phyloP scores from a whole-genome alignment of 2,329 filamentous ascomycete genomes.

The Diaporthe ilicicola region DNA sequence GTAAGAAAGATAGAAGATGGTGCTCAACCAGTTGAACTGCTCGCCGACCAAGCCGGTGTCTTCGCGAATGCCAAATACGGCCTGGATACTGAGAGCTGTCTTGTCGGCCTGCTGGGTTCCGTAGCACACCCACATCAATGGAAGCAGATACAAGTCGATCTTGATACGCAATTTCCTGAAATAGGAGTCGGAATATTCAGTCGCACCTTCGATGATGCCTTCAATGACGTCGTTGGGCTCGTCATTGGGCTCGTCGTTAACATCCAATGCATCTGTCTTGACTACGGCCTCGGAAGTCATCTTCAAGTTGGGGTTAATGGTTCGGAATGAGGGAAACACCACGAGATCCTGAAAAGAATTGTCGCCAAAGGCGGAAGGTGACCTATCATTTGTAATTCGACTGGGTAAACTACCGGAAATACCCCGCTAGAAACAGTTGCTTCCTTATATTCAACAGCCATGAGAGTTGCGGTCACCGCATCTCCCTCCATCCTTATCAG shows the following conservation, averaged over 20 bases:
- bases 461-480: neutral
- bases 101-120: constrained; percentile 34
- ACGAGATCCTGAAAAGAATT: neutral
- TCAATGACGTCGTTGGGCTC: neutral
- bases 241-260: too few species aligned
- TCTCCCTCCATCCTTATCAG: neutral
- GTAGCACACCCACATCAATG: constrained; percentile 28
- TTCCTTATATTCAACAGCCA: neutral
- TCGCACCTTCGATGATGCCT: neutral
- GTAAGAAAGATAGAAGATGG: constrained; percentile 43
- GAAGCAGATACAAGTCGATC: constrained; percentile 26
- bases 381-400: neutral
- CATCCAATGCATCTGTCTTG: neutral
- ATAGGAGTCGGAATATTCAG: constrained; percentile 20
- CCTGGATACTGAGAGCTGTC: constrained; percentile 39
- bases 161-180: constrained; percentile 19
- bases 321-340: neutral
- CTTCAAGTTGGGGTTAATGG: neutral
- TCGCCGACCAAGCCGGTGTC: constrained; percentile 42
- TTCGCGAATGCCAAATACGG: constrained; percentile 42
- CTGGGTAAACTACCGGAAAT: neutral
- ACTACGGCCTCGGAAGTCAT: neutral
- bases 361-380: neutral
- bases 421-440: neutral
- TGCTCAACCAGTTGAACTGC: constrained; percentile 41